Evolutionary conservation across 2,329 filamentous ascomycete species (phyloP).

Genomic region (Phoma sp.): DNA sequence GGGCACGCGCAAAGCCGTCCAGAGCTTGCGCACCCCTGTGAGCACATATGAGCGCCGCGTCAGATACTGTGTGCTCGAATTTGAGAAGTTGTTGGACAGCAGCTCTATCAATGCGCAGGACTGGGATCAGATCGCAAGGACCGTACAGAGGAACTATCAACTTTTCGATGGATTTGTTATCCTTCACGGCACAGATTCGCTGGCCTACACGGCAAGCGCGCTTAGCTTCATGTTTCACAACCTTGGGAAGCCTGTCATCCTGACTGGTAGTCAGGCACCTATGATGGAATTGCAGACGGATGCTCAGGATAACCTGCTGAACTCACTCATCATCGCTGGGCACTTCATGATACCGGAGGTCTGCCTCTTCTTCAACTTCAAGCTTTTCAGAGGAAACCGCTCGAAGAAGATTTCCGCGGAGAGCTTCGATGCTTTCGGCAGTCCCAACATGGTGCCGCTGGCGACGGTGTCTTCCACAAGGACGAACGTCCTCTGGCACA

Average conservation of each 20-base stretch:
- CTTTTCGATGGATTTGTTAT: conserved; percentile 91
- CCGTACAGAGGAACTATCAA: conserved; percentile 84
- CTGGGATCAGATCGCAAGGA: conserved; percentile 82
- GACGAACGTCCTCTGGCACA: conserved; percentile 80
- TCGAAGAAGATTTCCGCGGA: conserved; percentile 87
- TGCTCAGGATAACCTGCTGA: conserved; percentile 87
- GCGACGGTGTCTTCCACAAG: conserved; percentile 81
- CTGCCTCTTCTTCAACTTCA: conserved; percentile 92
- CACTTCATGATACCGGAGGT: conserved; percentile 94
- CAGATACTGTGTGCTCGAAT: conserved; percentile 84
- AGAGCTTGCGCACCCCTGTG: conserved; percentile 77
- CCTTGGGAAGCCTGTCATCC: conserved; percentile 86
- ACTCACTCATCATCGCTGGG: conserved; percentile 85
- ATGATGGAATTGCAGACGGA: conserved; percentile 92
- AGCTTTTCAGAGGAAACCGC: conserved; percentile 85
- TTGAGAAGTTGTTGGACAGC: conserved; percentile 82
- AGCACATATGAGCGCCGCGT: conserved; percentile 82
- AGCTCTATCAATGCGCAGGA: conserved; percentile 86
- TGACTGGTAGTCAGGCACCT: conserved; percentile 74
- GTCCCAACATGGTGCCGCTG: conserved; percentile 83
- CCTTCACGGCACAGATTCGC: conserved; percentile 86
- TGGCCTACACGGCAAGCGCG: conserved; percentile 86
- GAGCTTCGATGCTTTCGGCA: conserved; percentile 84
- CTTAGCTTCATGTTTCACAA: conserved; percentile 93
- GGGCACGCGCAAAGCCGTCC: conserved; percentile 59